Conservation (phyloP, 768 basidiomycete species). For the Boletus vermiculosoides region DNA sequence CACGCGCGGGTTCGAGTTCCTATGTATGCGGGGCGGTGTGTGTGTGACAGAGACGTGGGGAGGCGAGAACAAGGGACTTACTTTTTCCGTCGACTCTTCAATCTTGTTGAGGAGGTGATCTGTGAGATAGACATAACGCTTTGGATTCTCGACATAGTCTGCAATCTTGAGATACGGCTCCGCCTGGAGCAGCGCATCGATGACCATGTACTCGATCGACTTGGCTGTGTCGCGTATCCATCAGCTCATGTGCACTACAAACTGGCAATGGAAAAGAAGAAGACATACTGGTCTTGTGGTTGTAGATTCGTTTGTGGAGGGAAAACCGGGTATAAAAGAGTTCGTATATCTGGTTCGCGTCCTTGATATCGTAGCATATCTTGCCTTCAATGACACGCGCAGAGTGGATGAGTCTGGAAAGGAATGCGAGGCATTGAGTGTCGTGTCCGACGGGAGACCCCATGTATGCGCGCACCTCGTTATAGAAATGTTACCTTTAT, state of each 20-base stretch:
- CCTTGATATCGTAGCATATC: slow-evolving; percentile 83
- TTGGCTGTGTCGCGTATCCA: slow-evolving; percentile 44
- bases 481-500: slow-evolving; percentile 50
- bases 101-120: slow-evolving; percentile 66
- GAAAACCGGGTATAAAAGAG: slow-evolving; percentile 73
- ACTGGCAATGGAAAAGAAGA: neutral
- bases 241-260: neutral
- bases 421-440: neutral
- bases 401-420: slow-evolving; percentile 62
- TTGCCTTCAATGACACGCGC: slow-evolving; percentile 71
- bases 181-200: slow-evolving; percentile 70
- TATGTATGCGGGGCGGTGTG: slow-evolving; percentile 24
- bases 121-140: slow-evolving; percentile 61
- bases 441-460: neutral
- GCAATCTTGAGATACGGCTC: slow-evolving; percentile 66
- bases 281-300: slow-evolving; percentile 59
- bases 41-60: too few species aligned
- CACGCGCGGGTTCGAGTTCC: slow-evolving; percentile 58
- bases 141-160: slow-evolving; percentile 51
- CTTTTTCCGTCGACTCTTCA: slow-evolving; percentile 45
- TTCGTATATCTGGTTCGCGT: slow-evolving; percentile 72
- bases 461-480: slow-evolving; percentile 37
- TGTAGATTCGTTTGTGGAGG: slow-evolving; percentile 81
- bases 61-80: neutral
- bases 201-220: slow-evolving; percentile 82